Conservation (phyloP, 2,329 filamentous ascomycete species). For the Teratosphaeria nubilosa region DNA sequence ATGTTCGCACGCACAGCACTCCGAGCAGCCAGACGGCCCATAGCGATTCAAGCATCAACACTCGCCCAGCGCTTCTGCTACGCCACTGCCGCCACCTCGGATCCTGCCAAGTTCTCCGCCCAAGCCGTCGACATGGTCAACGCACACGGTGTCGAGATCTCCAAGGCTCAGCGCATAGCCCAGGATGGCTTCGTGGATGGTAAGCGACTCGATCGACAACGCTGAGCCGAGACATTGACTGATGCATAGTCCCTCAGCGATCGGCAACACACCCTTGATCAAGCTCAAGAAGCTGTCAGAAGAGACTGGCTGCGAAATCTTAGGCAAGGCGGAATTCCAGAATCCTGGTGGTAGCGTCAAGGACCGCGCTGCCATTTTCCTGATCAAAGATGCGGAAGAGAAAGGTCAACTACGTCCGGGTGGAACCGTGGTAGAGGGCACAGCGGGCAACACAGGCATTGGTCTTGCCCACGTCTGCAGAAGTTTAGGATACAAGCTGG, state of each 20-base stretch:
- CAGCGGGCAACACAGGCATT: slow-evolving; percentile 95
- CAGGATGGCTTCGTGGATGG: slow-evolving; percentile 69
- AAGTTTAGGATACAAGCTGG: slow-evolving; percentile 80
- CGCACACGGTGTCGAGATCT: slow-evolving; percentile 53
- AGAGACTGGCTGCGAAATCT: slow-evolving; percentile 83
- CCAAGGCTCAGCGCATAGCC: slow-evolving; percentile 68
- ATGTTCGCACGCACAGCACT: slow-evolving; percentile 18
- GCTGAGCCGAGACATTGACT: slow-evolving; percentile 9
- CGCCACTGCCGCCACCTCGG: slow-evolving; percentile 10
- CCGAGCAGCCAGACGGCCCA: slow-evolving; percentile 14
- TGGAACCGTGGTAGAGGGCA: slow-evolving; percentile 93
- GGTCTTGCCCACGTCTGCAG: slow-evolving; percentile 94
- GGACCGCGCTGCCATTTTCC: slow-evolving; percentile 88
- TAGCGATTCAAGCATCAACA: slow-evolving; percentile 1
- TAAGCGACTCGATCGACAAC: slow-evolving; percentile 30
- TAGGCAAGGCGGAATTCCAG: slow-evolving; percentile 97
- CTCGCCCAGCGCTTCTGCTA: slow-evolving; percentile 11
- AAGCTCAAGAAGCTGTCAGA: slow-evolving; percentile 78
- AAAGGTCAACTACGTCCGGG: slow-evolving; percentile 70
- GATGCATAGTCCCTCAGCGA: slow-evolving; percentile 48
- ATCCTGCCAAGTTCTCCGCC: slow-evolving; percentile 9
- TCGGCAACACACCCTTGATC: slow-evolving; percentile 94
- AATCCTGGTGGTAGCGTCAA: slow-evolving; percentile 96
- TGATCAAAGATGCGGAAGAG: slow-evolving; percentile 89
- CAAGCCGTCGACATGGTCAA: slow-evolving; percentile 18